Evolutionary conservation across 176 grass and related monocot genomes (phyloP), one percentile per base, ranked within the genome.

Genomic region (Pontederia crassipes): DNA sequence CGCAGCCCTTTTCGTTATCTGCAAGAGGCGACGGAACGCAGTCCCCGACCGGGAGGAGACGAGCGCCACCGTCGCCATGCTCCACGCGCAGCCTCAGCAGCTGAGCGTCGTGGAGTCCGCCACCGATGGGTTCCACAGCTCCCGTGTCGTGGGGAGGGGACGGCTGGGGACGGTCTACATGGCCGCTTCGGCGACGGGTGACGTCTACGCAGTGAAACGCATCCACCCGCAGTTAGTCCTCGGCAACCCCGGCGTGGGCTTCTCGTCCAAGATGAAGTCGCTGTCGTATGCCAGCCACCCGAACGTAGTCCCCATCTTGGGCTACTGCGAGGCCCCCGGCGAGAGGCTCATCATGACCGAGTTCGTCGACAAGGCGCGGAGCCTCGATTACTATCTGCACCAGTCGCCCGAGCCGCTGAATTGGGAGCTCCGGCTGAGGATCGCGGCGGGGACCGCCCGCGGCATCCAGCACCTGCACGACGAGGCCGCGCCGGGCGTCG

Each of bases 91-190:
- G 53, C 70, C 77, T 8, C 69, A 82, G 1, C 79, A 68, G 8
- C 74, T 82, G 46, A 72, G 75, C 12, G 85, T 83, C 28, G 58
- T 95, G 0, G 85, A 89, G 76, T 55, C 67, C 49, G 79, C 85
- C 50, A 95, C 89, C 8, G 79, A 85, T 35, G 79, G 89, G 11
- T 95, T 95, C 65, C 89, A 89, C 75, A 52, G 61, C 4, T 72
- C 79, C 45, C 54, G 67, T 14, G 24, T 95, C 10, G 59, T 89
- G 46, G 82, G 85, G 17, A 70, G 69, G 28, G 85, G 85, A 11
- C 12, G 58, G 45, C 75, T 77, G 24, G 78, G 78, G 16, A 69
- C 82, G 2, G 89, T 89, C 11, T 95, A 86, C 61, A 67, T 57
- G 6, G 81, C 85, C 54, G 62, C 45, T 2, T 65, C 85, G 1